Conservation (phyloP, 2,329 filamentous ascomycete genomes). For the Aspergillus phoenicis region DNA sequence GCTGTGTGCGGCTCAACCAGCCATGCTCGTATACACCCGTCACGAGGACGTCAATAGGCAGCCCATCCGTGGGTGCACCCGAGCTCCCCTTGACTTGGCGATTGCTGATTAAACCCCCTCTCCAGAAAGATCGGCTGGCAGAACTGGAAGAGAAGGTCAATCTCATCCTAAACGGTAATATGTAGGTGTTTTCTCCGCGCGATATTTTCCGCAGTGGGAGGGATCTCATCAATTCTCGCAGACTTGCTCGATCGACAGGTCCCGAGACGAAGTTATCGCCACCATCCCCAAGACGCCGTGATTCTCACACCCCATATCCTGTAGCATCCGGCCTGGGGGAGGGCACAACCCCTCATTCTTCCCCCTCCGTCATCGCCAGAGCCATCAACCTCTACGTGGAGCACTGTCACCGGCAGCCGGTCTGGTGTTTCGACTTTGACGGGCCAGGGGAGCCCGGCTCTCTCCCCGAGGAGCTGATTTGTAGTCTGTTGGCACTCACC, state of each 20-base stretch:
- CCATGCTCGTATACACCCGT: slow-evolving; percentile 50
- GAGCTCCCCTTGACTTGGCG: background rate
- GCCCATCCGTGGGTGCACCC: slow-evolving; percentile 46
- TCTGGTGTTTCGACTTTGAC: slow-evolving; percentile 41
- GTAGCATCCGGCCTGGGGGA: slow-evolving; percentile 29
- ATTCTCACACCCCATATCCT: slow-evolving; percentile 25
- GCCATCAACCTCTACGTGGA: slow-evolving; percentile 40
- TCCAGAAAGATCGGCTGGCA: slow-evolving; percentile 55
- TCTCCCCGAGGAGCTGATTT: slow-evolving; percentile 37
- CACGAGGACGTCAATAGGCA: slow-evolving; percentile 41
- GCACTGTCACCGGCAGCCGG: slow-evolving; percentile 41
- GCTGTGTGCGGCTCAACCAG: slow-evolving; percentile 54
- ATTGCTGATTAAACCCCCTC: slow-evolving; percentile 5
- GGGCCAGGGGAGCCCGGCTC: slow-evolving; percentile 33
- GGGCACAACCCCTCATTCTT: slow-evolving; percentile 23
- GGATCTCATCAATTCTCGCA: background rate
- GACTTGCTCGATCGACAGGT: background rate
- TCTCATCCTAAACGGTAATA: slow-evolving; percentile 50
- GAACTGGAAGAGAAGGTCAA: slow-evolving; percentile 57
- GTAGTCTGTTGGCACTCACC: slow-evolving; percentile 38
- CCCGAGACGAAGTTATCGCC: background rate
- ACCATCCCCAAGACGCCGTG: background rate
- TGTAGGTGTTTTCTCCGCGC: slow-evolving; percentile 25
- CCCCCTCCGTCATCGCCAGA: slow-evolving; percentile 26
- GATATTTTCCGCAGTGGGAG: background rate